Evolutionary conservation across 2,329 filamentous ascomycete genomes (phyloP), one percentile per base, ranked within the genome.

Genomic region (Diaporthe aspalathi): DNA sequence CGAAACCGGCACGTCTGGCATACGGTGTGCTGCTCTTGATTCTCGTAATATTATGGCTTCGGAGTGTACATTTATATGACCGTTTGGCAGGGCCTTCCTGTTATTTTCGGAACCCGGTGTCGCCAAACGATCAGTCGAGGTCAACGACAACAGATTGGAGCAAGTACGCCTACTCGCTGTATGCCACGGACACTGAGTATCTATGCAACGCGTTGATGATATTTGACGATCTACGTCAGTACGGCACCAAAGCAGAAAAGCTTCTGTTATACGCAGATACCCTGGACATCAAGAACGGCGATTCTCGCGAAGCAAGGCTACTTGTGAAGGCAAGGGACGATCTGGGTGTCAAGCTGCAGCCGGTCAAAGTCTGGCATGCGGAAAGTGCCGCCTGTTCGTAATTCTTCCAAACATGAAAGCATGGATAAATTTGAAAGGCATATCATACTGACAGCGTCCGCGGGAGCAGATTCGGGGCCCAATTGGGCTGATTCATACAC

Each of bases 401-500:
- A 20, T 38, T 11, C 0, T 5, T 7, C 7, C 11, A 9, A 38
- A 38, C 35, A 38, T 38, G 35, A 12, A 2, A 8, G 12, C 12
- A 38, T 38, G 35, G 7, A 38, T 38, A 50, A 2, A 29, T 20
- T n/a, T 22, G 2, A 11, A 43, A 5, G 5, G 43, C 2, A 40
- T 7, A 16, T 1, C 14, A 11, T 27, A 38, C 32, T 68, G 45
- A 68, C n/a, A 14, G 8, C 3, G 17, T 40, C 11, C 11, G 5
- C 8, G 14, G 43, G 11, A 35, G 14, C 16, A 68, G 67, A 68
- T 43, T 68, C 67, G 9, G 67, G 67, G 12, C 67, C 67, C 6
- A 62, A 68, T n/a, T 92, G 90, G 90, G 87, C 89, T 73, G 87
- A 88, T 50, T 89, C 87, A 27, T 90, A 90, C 76, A 91, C 90